Conservation (phyloP, 352 stramenopile species). For the Pythium aquatile region DNA sequence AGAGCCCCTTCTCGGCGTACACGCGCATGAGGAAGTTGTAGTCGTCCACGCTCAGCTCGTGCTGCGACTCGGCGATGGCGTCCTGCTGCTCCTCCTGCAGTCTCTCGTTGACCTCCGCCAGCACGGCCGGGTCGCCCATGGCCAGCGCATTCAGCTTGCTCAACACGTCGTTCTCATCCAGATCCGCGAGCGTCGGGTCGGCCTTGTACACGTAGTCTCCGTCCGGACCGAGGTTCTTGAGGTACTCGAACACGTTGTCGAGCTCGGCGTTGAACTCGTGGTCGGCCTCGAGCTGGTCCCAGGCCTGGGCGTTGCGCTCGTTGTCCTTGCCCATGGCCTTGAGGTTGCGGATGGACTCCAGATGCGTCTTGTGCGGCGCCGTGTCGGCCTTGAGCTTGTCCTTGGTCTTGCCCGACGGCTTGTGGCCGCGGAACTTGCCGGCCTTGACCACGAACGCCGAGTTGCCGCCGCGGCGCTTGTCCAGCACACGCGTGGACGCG, state of each 20-base stretch:
- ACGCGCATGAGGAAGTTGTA: slow-evolving; percentile 78
- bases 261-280: slow-evolving; percentile 59
- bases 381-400: slow-evolving; percentile 68
- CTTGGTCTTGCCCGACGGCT: slow-evolving; percentile 56
- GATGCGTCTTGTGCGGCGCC: slow-evolving; percentile 52
- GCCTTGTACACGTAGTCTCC: slow-evolving; percentile 69
- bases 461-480: slow-evolving; percentile 66
- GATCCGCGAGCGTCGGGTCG: slow-evolving; percentile 55
- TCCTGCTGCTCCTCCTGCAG: slow-evolving; percentile 24
- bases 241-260: slow-evolving; percentile 68
- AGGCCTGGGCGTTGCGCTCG: slow-evolving; percentile 49
- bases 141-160: slow-evolving; percentile 70
- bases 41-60: slow-evolving; percentile 54
- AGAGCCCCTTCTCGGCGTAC: slow-evolving; percentile 63
- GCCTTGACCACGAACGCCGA: slow-evolving; percentile 67
- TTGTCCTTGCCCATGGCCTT: slow-evolving; percentile 38
- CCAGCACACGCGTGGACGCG: slow-evolving; percentile 39
- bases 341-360: slow-evolving; percentile 47
- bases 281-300: slow-evolving; percentile 57
- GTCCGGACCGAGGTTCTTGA: slow-evolving; percentile 58
- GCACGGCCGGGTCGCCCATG: slow-evolving; percentile 36
- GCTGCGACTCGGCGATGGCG: slow-evolving; percentile 6
- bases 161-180: slow-evolving; percentile 66
- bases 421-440: slow-evolving; percentile 44
- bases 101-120: slow-evolving; percentile 38